Evolutionary conservation across 2,329 filamentous ascomycete species (phyloP), one percentile per base, ranked within the genome.

Genomic region (Colletotrichum acutatum): DNA sequence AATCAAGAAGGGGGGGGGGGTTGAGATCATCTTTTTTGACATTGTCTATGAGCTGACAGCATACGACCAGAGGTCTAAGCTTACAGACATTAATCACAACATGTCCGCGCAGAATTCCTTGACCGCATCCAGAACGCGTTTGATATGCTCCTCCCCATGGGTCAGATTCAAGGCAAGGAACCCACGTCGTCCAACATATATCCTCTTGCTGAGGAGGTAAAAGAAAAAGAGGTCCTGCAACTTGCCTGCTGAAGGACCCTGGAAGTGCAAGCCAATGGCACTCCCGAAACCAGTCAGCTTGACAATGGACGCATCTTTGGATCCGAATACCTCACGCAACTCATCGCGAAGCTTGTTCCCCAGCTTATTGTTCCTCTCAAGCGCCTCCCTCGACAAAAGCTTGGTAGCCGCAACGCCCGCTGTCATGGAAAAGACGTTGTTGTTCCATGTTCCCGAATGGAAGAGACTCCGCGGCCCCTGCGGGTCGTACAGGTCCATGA

Each of bases 401-500:
- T 68, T 72, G 5, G 74, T 67, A 12, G 70, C 74, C 14, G 69
- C 73, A 5, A 69, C 61, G 3, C 74, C 74, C 5, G 74, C 73
- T 9, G 74, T 71, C 74, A 76, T 76, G 24, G 71, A 75, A 37
- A 76, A 76, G 19, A 71, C 58, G 62, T 76, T 72, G 42, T 76
- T 73, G 59, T 74, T 69, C 75, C 75, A 75, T 8, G 74, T 75
- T 2, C 75, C 74, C 24, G 75, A 76, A 57, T 74, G 74, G 9
- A 67, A 69, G 42, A 66, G 52, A 14, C 78, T 72, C 11, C 34
- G 72, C 30, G 49, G 62, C 22, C 76, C 60, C 84, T 82, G 78
- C 11, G 89, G 88, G 75, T 90, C 87, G 76, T 89, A 92, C 7
- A 88, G 78, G 0, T 80, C 79, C 89, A 93, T 92, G 73, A 93